Evolutionary conservation across 2,329 filamentous ascomycete genomes (phyloP).

Genomic region (Diaporthe citri): DNA sequence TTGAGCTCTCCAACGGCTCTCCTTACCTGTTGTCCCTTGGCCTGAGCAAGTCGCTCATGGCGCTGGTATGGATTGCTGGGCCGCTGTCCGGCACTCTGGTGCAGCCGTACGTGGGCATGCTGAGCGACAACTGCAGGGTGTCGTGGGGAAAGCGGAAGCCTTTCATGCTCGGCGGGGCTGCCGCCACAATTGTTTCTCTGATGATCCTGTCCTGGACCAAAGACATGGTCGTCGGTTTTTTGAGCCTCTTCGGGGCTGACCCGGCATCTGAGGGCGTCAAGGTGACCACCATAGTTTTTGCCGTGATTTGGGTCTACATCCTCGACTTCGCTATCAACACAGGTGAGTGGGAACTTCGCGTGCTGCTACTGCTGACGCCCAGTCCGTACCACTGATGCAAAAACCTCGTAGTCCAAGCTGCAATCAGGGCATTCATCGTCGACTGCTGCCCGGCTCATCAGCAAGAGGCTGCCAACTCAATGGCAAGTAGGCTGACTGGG

Average conservation of each 20-base stretch:
- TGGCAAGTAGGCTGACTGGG: slow-evolving; percentile 89
- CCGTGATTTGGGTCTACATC: slow-evolving; percentile 88
- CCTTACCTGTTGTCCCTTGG: slow-evolving; percentile 85
- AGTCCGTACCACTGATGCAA: slow-evolving; percentile 26
- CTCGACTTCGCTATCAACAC: slow-evolving; percentile 97
- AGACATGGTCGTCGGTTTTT: slow-evolving; percentile 76
- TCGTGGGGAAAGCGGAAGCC: slow-evolving; percentile 84
- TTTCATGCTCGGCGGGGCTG: slow-evolving; percentile 80
- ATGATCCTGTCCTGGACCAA: slow-evolving; percentile 80
- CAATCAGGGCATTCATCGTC: slow-evolving; percentile 91
- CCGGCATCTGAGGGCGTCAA: slow-evolving; percentile 74
- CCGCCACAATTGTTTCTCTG: slow-evolving; percentile 75
- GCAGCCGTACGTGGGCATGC: slow-evolving; percentile 85
- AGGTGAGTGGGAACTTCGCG: slow-evolving; percentile 60
- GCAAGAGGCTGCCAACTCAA: slow-evolving; percentile 93
- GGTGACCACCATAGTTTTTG: slow-evolving; percentile 78
- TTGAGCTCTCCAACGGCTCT: slow-evolving; percentile 93
- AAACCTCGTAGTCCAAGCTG: slow-evolving; percentile 81
- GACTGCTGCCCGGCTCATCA: slow-evolving; percentile 94
- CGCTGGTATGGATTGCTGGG: slow-evolving; percentile 87
- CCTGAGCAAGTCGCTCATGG: slow-evolving; percentile 85
- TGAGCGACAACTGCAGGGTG: slow-evolving; percentile 82
- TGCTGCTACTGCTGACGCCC: background rate
- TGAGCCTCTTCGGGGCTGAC: slow-evolving; percentile 79
- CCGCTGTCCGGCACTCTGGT: slow-evolving; percentile 83